Evolutionary conservation across 257 asterid genomes (phyloP), one percentile per base, ranked within the genome.

Genomic region (Rubia yunnanensis): DNA sequence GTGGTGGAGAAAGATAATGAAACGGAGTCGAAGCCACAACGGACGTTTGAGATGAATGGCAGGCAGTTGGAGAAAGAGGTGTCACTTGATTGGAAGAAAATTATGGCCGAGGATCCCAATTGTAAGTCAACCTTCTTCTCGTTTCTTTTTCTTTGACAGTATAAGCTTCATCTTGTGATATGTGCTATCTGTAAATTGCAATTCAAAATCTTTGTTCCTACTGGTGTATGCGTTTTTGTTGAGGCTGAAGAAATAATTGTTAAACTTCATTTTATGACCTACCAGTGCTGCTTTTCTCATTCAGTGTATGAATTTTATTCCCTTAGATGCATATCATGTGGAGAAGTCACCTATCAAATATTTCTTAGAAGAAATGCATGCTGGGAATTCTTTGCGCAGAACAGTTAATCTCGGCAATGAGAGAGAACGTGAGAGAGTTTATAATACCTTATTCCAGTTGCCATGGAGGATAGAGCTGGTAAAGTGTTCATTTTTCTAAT

Each of bases 401-500:
- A 94, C 99, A 60, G 82, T 96, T 72, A 78, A 87, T 69, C 73
- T 72, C 63, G 89, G 94, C 65, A 85, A 85, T 77, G 98, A 90
- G 50, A 86, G 85, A 72, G 98, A 94, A 54, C 88, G 99, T 36
- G 92, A 90, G 73, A 88, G 96, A 72, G 96, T 94, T 60, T 94
- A 94, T 77, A 97, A 94, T 75, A 90, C 98, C 66, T 90, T 94
- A 75, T 90, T 94, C 76, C 94, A 81, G 71, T 77, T 88, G 83
- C 99, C 99, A 46, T 94, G 99, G 99, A 86, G 99, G 70, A 86
- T 96, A 75, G 99, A 94, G 82, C 89, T 90, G 95, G 99, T 94
- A 83, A 79, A 71, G 65, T 74, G 63, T 44, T 50, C 7, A 62
- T 49, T 64, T 27, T 69, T 62, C 30, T 28, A 10, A 13, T 18